These are phyloP conservation scores for Syncephalastrum sp. DNA, from an alignment of 371 early-diverging fungal genomes.

Conservation along the genomic window DNA sequence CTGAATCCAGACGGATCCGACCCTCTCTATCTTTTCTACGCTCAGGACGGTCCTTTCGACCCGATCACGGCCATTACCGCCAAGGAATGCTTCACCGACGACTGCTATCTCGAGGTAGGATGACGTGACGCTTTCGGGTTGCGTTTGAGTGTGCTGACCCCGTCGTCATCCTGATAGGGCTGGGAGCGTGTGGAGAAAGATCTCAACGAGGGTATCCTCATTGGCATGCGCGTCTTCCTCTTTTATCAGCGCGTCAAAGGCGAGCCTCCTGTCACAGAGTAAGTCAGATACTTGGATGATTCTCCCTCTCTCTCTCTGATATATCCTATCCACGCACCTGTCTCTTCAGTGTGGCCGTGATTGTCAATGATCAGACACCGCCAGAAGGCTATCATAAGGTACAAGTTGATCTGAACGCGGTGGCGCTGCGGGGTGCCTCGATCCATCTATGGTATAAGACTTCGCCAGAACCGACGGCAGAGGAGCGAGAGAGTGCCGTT, in stretches of 20 bases:
- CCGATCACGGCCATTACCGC: constrained; percentile 56
- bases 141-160: too few species aligned
- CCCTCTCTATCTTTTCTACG: constrained; percentile 32
- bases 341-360: constrained; percentile 22
- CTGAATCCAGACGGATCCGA: constrained; percentile 30
- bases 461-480: constrained; percentile 14
- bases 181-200: constrained; percentile 35
- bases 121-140: background rate
- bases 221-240: constrained; percentile 50
- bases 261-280: constrained; percentile 37
- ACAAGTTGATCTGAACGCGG: constrained; percentile 31
- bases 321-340: too few species aligned
- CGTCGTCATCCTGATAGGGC: constrained; percentile 17
- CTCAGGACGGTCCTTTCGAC: constrained; percentile 29
- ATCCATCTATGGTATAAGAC: constrained; percentile 37
- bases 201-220: constrained; percentile 35
- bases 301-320: too few species aligned
- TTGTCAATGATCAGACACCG: constrained; percentile 35
- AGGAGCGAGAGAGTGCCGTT: constrained; percentile 16
- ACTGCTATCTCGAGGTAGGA: constrained; percentile 48
- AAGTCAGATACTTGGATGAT: constrained; percentile 3
- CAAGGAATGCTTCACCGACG: constrained; percentile 45
- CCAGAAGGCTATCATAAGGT: constrained; percentile 40
- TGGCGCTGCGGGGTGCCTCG: constrained; percentile 34
- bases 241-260: constrained; percentile 26